Evolutionary conservation across 495 filamentous ascomycete species (phyloP).

Genomic region (Xylaria nigripes): DNA sequence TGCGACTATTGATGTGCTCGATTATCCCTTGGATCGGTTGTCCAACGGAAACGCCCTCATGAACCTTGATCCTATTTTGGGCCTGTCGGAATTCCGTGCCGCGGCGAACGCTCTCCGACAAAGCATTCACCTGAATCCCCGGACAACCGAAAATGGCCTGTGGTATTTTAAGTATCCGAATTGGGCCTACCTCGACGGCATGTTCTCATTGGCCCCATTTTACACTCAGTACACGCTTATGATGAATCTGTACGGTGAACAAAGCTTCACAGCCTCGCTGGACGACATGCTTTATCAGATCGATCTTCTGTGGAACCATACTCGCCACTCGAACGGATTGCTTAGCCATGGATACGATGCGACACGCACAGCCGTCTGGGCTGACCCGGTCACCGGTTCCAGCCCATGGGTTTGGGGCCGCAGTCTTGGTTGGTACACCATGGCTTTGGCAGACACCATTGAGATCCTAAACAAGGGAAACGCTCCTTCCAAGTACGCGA

Average conservation of each 20-base stretch:
- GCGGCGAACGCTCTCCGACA: slow-evolving; percentile 27
- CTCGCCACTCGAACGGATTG: slow-evolving; percentile 35
- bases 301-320: slow-evolving; percentile 42
- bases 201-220: slow-evolving; percentile 38
- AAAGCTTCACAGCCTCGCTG: slow-evolving; percentile 8
- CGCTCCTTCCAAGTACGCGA: slow-evolving; percentile 13
- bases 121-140: slow-evolving; percentile 34
- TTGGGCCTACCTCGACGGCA: slow-evolving; percentile 43
- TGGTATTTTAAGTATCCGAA: slow-evolving; percentile 41
- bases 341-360: slow-evolving; percentile 54
- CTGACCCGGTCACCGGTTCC: slow-evolving; percentile 45
- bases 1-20: slow-evolving; percentile 27
- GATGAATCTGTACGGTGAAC: slow-evolving; percentile 10
- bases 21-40: slow-evolving; percentile 34
- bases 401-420: slow-evolving; percentile 51
- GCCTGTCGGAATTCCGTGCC: slow-evolving; percentile 18
- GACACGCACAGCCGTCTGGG: slow-evolving; percentile 45
- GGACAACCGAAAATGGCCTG: slow-evolving; percentile 33
- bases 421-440: slow-evolving; percentile 53
- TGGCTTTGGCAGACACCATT: slow-evolving; percentile 48
- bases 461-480: slow-evolving; percentile 32
- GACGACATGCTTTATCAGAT: slow-evolving; percentile 46
- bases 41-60: slow-evolving; percentile 31
- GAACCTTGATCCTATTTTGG: slow-evolving; percentile 23
- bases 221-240: slow-evolving; percentile 18